Evolutionary conservation across 108 stramenopile genomes (phyloP).

Genomic region (Pelagomonas calceolata): DNA sequence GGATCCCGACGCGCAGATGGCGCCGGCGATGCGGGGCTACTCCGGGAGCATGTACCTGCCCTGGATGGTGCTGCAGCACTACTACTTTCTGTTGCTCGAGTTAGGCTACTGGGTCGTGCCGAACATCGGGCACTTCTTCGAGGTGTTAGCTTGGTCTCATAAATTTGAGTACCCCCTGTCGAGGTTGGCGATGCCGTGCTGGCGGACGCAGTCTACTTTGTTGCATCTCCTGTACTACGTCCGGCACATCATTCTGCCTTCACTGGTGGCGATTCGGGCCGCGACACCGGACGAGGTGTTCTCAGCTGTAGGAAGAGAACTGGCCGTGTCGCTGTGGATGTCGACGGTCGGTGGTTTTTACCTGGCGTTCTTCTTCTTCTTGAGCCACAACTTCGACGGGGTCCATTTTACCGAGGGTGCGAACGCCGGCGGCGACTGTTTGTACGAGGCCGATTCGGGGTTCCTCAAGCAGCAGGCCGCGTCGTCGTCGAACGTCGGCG

Average conservation of each 20-base stretch:
- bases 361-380: slow-evolving; percentile 63
- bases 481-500: slow-evolving; percentile 1
- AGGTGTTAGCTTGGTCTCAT: not conserved
- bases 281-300: slow-evolving; percentile 25
- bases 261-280: slow-evolving; percentile 37
- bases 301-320: slow-evolving; percentile 16
- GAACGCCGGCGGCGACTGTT: not conserved
- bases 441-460: not conserved
- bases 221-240: slow-evolving; percentile 7
- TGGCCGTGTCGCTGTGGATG: slow-evolving; percentile 15
- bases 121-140: not conserved
- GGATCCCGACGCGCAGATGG: slow-evolving; percentile 16
- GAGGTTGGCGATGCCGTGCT: not conserved
- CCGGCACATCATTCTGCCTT: slow-evolving; percentile 49
- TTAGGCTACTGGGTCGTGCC: slow-evolving; percentile 7
- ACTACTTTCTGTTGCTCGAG: slow-evolving; percentile 10
- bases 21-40: not conserved
- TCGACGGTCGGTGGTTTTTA: slow-evolving; percentile 11
- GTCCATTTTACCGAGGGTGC: slow-evolving; percentile 24
- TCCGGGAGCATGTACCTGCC: not conserved
- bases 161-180: not conserved
- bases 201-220: not conserved
- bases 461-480: not conserved
- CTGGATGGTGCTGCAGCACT: slow-evolving; percentile 10
- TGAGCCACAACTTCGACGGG: slow-evolving; percentile 85